Evolutionary conservation across 2,329 filamentous ascomycete genomes (phyloP).

Genomic region (Didymosphaeria variabile): DNA sequence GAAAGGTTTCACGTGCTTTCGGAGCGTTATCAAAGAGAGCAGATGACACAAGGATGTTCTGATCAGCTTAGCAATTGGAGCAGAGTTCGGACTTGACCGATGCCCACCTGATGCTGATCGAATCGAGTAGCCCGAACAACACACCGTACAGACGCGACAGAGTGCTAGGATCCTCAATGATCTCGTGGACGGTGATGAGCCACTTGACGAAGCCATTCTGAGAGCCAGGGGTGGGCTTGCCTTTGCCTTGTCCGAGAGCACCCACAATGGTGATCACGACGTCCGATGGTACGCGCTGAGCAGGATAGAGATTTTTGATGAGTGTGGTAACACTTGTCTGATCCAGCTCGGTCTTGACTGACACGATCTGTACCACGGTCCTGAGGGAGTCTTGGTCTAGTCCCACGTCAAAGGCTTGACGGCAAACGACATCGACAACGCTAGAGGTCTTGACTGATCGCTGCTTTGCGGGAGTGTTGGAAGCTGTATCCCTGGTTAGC

Average conservation of each 20-base stretch:
- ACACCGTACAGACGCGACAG: constrained; percentile 77
- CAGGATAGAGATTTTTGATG: constrained; percentile 79
- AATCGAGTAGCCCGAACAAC: constrained; percentile 83
- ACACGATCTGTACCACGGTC: constrained; percentile 72
- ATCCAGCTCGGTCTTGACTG: constrained; percentile 73
- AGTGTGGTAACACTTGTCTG: constrained; percentile 76
- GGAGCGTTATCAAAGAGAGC: constrained; percentile 78
- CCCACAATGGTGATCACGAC: constrained; percentile 73
- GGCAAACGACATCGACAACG: constrained; percentile 69
- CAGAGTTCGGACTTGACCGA: constrained; percentile 14
- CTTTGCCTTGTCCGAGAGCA: constrained; percentile 78
- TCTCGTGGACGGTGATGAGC: constrained; percentile 79
- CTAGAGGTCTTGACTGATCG: constrained; percentile 70
- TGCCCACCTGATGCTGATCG: constrained; percentile 73
- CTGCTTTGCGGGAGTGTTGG: constrained; percentile 67
- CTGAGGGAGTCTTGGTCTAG: constrained; percentile 68
- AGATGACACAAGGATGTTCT: constrained; percentile 73
- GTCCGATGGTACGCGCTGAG: constrained; percentile 67
- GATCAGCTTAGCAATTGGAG: constrained; percentile 34
- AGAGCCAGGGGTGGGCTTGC: constrained; percentile 75
- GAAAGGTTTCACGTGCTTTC: constrained; percentile 84
- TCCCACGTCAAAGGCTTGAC: constrained; percentile 73
- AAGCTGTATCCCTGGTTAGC: constrained; percentile 45
- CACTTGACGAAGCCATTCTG: constrained; percentile 79
- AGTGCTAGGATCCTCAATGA: constrained; percentile 69